Evolutionary conservation across 768 basidiomycete species (phyloP).

Genomic region (Suillus hirtellus): DNA sequence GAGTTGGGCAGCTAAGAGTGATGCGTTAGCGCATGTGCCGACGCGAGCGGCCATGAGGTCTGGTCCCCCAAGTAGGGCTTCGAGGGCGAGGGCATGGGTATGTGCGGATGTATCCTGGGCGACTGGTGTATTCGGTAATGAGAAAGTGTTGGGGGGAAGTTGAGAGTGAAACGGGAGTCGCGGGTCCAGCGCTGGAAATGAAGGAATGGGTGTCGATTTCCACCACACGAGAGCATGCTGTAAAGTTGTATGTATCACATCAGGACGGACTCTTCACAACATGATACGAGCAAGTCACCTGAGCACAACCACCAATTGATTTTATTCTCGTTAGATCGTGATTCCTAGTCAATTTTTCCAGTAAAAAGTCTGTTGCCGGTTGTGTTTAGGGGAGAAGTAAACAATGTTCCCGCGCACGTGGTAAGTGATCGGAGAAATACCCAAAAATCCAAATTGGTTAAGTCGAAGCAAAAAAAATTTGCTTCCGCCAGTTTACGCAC

Average conservation of each 20-base stretch:
- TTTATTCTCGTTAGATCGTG: slow-evolving; percentile 72
- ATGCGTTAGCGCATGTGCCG: slow-evolving; percentile 69
- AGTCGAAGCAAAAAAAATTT: slow-evolving; percentile 50
- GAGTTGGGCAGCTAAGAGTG: slow-evolving; percentile 73
- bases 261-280: neutral
- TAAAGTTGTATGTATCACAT: slow-evolving; percentile 11
- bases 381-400: slow-evolving; percentile 6
- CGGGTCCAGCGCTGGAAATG: slow-evolving; percentile 71
- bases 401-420: slow-evolving; percentile 23
- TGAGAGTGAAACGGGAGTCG: slow-evolving; percentile 68
- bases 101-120: slow-evolving; percentile 82
- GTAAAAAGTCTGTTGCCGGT: slow-evolving; percentile 57
- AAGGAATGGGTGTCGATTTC: slow-evolving; percentile 76
- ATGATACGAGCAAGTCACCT: slow-evolving; percentile 44
- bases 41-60: slow-evolving; percentile 77
- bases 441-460: slow-evolving; percentile 36
- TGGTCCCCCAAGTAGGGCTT: slow-evolving; percentile 74
- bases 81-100: slow-evolving; percentile 73
- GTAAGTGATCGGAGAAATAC: slow-evolving; percentile 33
- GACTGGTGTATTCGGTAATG: slow-evolving; percentile 71
- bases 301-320: slow-evolving; percentile 76
- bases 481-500: slow-evolving; percentile 63
- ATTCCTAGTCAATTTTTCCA: slow-evolving; percentile 71
- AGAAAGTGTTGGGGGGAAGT: slow-evolving; percentile 65
- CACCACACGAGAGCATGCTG: slow-evolving; percentile 83